These are phyloP conservation scores for Eimeria sp. DNA, from an alignment of 169 alveolate species.

Conservation along the genomic window DNA sequence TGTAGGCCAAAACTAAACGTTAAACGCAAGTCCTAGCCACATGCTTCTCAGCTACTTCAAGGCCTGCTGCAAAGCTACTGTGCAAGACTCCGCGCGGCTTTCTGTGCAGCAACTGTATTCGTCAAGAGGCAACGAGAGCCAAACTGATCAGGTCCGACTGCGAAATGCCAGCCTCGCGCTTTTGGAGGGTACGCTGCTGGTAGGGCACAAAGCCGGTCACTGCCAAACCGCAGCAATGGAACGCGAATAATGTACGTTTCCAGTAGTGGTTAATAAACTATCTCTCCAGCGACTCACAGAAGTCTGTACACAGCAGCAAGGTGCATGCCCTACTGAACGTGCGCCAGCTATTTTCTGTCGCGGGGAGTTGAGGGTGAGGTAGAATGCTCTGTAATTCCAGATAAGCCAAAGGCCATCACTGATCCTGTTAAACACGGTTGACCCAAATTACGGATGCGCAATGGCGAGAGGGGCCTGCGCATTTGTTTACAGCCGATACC, in stretches of 20 bases:
- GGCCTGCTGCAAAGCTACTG: no score
- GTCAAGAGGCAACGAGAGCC: no score
- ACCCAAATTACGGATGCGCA: no score
- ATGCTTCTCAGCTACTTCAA: no score
- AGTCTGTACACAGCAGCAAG: background rate
- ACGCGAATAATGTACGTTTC: background rate
- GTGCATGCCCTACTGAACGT: background rate
- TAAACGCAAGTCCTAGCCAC: no score
- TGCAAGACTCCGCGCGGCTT: no score
- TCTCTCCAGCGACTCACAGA: background rate
- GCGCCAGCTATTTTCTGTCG: background rate
- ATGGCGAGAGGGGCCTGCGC: background rate
- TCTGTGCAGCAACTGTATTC: no score
- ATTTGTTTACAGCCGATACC: no score
- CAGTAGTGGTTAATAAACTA: background rate
- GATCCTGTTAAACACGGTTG: background rate
- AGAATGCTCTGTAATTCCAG: background rate
- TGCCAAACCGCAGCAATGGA: background rate
- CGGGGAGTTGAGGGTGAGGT: background rate
- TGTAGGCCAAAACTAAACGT: no score
- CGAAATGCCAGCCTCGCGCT: no score
- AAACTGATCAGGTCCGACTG: no score
- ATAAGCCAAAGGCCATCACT: background rate
- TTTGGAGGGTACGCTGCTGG: no score
- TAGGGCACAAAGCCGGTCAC: background rate